phyloP scores from a whole-genome alignment of 805 yeast genomes.

The Kuraishia molischiana region DNA sequence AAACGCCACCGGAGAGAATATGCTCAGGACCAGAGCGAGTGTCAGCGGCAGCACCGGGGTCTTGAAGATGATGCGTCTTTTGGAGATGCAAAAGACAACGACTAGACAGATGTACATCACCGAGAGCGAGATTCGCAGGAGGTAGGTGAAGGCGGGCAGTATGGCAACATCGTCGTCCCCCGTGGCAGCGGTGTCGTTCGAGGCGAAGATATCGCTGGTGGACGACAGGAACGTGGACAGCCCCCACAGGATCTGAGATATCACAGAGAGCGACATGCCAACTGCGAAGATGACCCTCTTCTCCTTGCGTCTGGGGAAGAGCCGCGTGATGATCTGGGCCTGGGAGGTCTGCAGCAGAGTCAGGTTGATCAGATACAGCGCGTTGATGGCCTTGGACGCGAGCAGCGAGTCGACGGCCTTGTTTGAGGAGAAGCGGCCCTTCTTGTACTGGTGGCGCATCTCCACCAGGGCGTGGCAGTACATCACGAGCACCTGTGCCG shows the following conservation, averaged over 20 bases:
- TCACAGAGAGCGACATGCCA: constrained; percentile 43
- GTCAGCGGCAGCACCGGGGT: constrained; percentile 45
- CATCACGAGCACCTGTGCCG: constrained; percentile 43
- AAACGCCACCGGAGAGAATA: constrained; percentile 55
- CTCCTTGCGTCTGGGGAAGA: constrained; percentile 60
- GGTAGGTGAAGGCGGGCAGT: constrained; percentile 64
- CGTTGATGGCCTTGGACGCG: constrained; percentile 32
- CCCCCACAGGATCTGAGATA: constrained; percentile 64
- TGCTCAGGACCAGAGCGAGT: constrained; percentile 40
- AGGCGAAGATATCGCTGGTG: constrained; percentile 7
- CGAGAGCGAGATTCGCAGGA: constrained; percentile 62
- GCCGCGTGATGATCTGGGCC: constrained; percentile 59
- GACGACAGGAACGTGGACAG: constrained; percentile 38
- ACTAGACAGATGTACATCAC: constrained; percentile 60
- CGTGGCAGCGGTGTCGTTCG: constrained; percentile 14
- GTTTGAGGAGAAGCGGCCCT: constrained; percentile 33
- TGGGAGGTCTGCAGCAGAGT: constrained; percentile 55
- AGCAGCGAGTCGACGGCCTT: constrained; percentile 34
- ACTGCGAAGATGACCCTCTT: constrained; percentile 49
- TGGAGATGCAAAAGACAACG: constrained; percentile 42
- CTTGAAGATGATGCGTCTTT: constrained; percentile 40
- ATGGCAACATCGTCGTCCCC: constrained; percentile 42
- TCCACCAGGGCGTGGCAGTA: constrained; percentile 36
- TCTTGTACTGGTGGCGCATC: constrained; percentile 36
- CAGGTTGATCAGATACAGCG: constrained; percentile 49